Conservation (phyloP, 257 asterid species). For the Echites panduratus region DNA sequence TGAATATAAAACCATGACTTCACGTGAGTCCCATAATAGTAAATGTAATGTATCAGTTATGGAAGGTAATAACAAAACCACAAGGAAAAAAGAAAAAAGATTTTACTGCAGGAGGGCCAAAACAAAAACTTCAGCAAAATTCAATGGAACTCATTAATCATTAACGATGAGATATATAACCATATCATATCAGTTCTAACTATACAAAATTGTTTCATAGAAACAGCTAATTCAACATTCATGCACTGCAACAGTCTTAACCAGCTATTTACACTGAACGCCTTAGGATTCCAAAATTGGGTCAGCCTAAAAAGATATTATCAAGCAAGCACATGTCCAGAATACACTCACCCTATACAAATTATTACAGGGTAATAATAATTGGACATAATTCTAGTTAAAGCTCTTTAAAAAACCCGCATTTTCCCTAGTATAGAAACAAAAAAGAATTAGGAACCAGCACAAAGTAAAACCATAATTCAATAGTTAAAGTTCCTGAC, state of each 20-base stretch:
- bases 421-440: neutral
- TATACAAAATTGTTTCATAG: neutral
- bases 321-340: neutral
- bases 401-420: neutral
- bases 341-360: neutral
- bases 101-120: neutral
- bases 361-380: neutral
- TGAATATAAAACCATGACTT: neutral
- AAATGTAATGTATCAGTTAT: no score
- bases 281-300: neutral
- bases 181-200: neutral
- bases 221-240: neutral
- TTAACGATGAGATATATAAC: neutral
- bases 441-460: neutral
- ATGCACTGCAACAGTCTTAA: neutral
- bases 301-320: neutral
- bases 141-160: neutral
- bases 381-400: neutral
- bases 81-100: neutral
- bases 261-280: neutral
- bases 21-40: neutral
- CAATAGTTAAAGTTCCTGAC: neutral
- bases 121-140: neutral
- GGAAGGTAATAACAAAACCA: neutral
- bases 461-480: neutral